Percentiles rank a stretch among this genome's conserved stretches.
These are phyloP conservation scores for Ceratocystis cubensis DNA, from an alignment of 2,329 filamentous ascomycete genomes.

Conservation along the genomic window DNA sequence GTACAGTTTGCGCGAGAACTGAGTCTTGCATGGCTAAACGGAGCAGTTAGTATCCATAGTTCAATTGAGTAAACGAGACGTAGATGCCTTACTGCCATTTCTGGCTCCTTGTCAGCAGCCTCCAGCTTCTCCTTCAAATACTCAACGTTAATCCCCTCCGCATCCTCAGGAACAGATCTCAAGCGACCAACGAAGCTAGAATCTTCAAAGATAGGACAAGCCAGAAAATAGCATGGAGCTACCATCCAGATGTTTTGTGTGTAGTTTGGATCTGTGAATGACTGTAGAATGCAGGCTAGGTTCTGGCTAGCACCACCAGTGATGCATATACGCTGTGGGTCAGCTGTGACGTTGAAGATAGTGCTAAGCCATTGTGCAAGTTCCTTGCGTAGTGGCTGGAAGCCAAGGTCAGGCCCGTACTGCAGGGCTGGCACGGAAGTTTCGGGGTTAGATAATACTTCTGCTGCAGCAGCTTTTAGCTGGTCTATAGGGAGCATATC, in stretches of 20 bases:
- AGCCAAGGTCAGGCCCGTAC: conserved; percentile 70
- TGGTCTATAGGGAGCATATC: conserved; percentile 51
- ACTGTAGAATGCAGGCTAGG: conserved; percentile 61
- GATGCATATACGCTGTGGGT: conserved; percentile 56
- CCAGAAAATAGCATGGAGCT: conserved; percentile 73
- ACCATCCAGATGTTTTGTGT: conserved; percentile 70
- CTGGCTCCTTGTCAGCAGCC: conserved; percentile 24
- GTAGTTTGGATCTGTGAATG: conserved; percentile 65
- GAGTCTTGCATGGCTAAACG: conserved; percentile 39
- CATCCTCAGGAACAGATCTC: conserved; percentile 61
- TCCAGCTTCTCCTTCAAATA: conserved; percentile 26
- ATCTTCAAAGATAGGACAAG: conserved; percentile 74
- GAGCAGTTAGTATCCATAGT: neutral
- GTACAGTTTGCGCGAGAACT: conserved; percentile 60
- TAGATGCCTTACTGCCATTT: conserved; percentile 14
- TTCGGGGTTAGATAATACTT: conserved; percentile 47
- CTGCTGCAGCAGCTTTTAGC: conserved; percentile 47
- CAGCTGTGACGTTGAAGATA: conserved; percentile 24
- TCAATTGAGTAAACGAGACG: no score
- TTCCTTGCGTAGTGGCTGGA: conserved; percentile 52
- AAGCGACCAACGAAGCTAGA: conserved; percentile 57
- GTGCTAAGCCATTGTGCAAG: conserved; percentile 56
- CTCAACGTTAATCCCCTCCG: conserved; percentile 61
- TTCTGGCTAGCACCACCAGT: conserved; percentile 79
- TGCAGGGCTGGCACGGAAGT: conserved; percentile 53